A percentile compares a stretch with the other conserved stretches of the same genome.
phyloP scores from a whole-genome alignment of 306 rosid genomes.

The Quercus wislizeni region DNA sequence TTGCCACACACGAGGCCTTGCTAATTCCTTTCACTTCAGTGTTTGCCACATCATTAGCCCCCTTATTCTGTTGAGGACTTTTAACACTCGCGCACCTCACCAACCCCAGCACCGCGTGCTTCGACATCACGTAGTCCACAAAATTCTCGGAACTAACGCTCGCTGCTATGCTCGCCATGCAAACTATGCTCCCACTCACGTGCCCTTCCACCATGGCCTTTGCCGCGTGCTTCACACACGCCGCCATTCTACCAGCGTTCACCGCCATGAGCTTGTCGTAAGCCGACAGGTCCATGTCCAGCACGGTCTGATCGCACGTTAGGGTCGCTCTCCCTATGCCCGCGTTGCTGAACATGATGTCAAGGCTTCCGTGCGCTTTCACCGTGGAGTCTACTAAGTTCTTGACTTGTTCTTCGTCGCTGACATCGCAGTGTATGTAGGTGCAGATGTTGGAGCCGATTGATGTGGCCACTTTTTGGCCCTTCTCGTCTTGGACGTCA shows the following conservation, averaged over 20 bases:
- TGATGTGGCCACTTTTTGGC: conserved; percentile 36
- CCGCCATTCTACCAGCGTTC: too few species aligned
- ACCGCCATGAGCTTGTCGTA: too few species aligned
- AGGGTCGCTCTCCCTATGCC: conserved; percentile 16
- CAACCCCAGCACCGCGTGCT: conserved; percentile 32
- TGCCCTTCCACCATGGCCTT: too few species aligned
- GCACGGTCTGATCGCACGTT: conserved; percentile 16
- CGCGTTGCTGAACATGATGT: conserved; percentile 65
- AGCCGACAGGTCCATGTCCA: conserved; percentile 9
- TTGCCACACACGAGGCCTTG: too few species aligned
- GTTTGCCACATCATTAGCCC: too few species aligned
- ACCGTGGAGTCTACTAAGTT: conserved; percentile 32
- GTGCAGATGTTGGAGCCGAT: conserved; percentile 34
- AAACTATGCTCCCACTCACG: conserved; percentile 4
- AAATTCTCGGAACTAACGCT: not conserved
- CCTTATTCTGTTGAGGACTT: too few species aligned
- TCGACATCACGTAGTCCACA: conserved; percentile 44
- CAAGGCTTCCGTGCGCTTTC: conserved; percentile 25
- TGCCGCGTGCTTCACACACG: too few species aligned
- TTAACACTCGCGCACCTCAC: conserved; percentile 32
- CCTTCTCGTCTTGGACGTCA: conserved; percentile 38
- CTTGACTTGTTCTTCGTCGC: conserved; percentile 47
- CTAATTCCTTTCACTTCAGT: too few species aligned
- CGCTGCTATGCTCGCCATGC: conserved; percentile 35
- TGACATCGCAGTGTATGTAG: conserved; percentile 8